Conservation (phyloP, 192 early-diverging fungal species). For the Dissophora globulifera region DNA sequence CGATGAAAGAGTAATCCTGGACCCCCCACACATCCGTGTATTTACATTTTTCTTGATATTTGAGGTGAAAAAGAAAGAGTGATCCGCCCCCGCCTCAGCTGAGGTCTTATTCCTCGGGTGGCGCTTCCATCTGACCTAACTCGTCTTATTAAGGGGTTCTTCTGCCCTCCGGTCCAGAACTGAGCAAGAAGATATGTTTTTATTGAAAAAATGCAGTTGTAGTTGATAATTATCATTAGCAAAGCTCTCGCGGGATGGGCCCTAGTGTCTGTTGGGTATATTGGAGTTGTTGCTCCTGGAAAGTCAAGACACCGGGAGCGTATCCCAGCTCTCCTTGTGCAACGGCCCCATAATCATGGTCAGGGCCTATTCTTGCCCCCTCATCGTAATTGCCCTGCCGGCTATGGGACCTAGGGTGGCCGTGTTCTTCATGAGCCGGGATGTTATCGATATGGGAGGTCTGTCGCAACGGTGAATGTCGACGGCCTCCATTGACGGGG, state of each 20-base stretch:
- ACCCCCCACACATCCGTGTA: slow-evolving; percentile 20
- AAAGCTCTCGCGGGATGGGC: slow-evolving; percentile 14
- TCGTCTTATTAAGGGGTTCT: background rate
- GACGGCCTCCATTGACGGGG: slow-evolving; percentile 15
- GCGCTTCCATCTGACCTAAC: background rate
- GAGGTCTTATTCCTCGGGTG: background rate
- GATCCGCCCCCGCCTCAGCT: background rate
- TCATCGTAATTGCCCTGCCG: too few relatives aligned
- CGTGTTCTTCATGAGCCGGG: background rate
- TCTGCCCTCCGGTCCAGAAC: too few relatives aligned
- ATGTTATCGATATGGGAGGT: slow-evolving; percentile 11
- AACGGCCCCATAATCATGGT: too few relatives aligned
- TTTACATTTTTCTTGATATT: slow-evolving; percentile 48
- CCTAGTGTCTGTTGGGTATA: slow-evolving; percentile 35
- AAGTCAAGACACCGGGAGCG: slow-evolving; percentile 13
- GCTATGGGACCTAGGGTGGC: background rate
- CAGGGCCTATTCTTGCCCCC: too few relatives aligned
- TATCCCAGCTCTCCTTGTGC: slow-evolving; percentile 30
- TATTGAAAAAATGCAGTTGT: too few relatives aligned
- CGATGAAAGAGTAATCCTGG: background rate
- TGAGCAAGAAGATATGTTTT: too few relatives aligned
- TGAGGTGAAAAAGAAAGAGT: slow-evolving; percentile 44
- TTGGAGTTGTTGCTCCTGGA: slow-evolving; percentile 43
- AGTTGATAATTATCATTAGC: background rate
- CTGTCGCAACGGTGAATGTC: slow-evolving; percentile 38